Evolutionary conservation across 371 early-diverging fungal genomes (phyloP), one percentile per base, ranked within the genome.

Genomic region (Mortierella sp.): DNA sequence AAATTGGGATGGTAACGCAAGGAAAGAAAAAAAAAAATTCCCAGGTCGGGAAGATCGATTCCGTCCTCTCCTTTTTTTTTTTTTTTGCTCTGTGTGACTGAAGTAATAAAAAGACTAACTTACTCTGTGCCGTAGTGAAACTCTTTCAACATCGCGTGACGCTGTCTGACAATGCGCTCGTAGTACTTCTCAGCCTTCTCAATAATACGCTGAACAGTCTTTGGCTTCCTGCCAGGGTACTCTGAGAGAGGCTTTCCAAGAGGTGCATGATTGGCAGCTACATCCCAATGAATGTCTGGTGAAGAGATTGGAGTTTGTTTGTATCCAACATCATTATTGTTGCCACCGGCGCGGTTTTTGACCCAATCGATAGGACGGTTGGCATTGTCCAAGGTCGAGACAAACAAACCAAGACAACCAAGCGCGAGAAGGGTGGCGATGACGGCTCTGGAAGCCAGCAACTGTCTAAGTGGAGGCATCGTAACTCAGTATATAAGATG

Each of bases 381-480:
- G 5, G 35, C 32, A 28, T 17, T 66, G 45, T 76, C 72, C 43
- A 76, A 28, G 13, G 72, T 76, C 2, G 71, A 71, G 51, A 71
- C 22, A 49, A 76, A 67, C 31, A 76, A 59, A 53, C 72, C 64
- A 32, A 76, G 64, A 53, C 71, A 70, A 55, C 68, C 76, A 13
- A 76, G 56, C 19, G 71, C 45, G 32, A 63, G 61, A 19, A 76
- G 60, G 22, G 66, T 61, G 9, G 66, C 76, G 51, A 76, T 45
- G 56, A 76, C 76, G 34, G 76, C 76, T 42, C 72, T 66, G 22
- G 76, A 76, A 23, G 68, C 57, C 28, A 76, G 60, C 22, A 76
- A 37, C 31, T 66, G 23, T 51, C 72, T 61, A 32, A 76, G 58
- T 13, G 76, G 76, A 28, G 76, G 72, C 76, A 76, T 75, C 29